Evolutionary conservation across 371 early-diverging fungal genomes (phyloP).

Genomic region (Saksenaea vasiformis): DNA sequence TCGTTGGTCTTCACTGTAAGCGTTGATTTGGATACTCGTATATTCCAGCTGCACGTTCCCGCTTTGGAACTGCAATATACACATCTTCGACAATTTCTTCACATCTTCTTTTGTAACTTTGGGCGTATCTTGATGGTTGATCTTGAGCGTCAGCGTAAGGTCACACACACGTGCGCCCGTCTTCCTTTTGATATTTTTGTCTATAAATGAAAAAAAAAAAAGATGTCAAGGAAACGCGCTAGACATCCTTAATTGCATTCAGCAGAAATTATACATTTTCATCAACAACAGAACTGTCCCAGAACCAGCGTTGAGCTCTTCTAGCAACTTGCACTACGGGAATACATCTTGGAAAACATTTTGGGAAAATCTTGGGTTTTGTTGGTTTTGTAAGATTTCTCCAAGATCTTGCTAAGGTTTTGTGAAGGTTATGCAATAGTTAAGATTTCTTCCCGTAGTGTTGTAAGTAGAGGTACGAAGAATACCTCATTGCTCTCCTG

Average conservation of each 20-base stretch:
- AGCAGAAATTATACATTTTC: too few relatives aligned
- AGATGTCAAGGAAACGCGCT: not conserved
- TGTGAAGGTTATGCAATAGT: too few relatives aligned
- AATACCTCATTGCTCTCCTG: too few relatives aligned
- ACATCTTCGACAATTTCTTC: slow-evolving; percentile 8
- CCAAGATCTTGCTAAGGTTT: too few relatives aligned
- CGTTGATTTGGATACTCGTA: slow-evolving; percentile 8
- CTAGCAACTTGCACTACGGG: too few relatives aligned
- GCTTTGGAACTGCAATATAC: slow-evolving; percentile 5
- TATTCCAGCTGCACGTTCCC: not conserved
- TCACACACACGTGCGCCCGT: slow-evolving; percentile 6
- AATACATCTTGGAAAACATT: too few relatives aligned
- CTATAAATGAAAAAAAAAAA: slow-evolving; percentile 12
- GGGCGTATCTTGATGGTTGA: slow-evolving; percentile 1
- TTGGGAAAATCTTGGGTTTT: too few relatives aligned
- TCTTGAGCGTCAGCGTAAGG: slow-evolving; percentile 1
- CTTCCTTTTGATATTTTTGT: slow-evolving; percentile 9
- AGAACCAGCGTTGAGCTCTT: too few relatives aligned
- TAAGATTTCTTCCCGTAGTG: too few relatives aligned
- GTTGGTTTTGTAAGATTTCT: too few relatives aligned
- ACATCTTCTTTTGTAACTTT: slow-evolving; percentile 6
- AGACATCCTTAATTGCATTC: not conserved
- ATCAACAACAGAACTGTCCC: too few relatives aligned
- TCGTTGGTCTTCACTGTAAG: slow-evolving; percentile 3
- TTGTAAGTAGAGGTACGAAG: too few relatives aligned